Conservation (phyloP, 2,329 filamentous ascomycete species). For the Cladophialophora exuberans region DNA sequence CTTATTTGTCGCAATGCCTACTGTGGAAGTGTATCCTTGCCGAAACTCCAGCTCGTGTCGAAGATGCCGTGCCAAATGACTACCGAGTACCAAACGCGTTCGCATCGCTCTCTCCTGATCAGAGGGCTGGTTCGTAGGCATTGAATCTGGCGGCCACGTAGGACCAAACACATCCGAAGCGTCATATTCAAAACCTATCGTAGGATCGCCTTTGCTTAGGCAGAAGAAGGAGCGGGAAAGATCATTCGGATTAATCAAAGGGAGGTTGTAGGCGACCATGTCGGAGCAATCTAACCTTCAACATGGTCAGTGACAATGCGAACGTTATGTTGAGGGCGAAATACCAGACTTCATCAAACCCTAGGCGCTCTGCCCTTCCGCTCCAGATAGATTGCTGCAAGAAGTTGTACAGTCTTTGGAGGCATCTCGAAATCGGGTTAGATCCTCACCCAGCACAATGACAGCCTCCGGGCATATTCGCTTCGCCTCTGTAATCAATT, state of each 20-base stretch:
- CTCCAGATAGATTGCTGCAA: conserved; percentile 78
- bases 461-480: conserved; percentile 80
- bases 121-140: conserved; percentile 3
- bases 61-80: conserved; percentile 77
- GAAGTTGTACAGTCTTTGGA: conserved; percentile 81
- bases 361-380: conserved; percentile 74
- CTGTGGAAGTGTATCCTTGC: conserved; percentile 83
- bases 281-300: conserved; percentile 77
- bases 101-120: conserved; percentile 44
- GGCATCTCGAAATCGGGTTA: conserved; percentile 80
- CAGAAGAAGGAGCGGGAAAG: conserved; percentile 76
- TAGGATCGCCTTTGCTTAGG: conserved; percentile 72
- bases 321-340: conserved; percentile 40
- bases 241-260: conserved; percentile 68
- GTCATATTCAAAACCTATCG: conserved; percentile 79
- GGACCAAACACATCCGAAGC: conserved; percentile 68
- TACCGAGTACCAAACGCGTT: conserved; percentile 72
- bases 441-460: conserved; percentile 82
- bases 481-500: conserved; percentile 80
- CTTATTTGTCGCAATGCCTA: conserved; percentile 87
- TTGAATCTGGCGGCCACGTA: conserved; percentile 51
- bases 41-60: conserved; percentile 72
- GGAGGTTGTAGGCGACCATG: conserved; percentile 79
- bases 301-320: conserved; percentile 14
- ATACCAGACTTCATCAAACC: conserved; percentile 84